These are phyloP conservation scores for Persicaria maculosa DNA, from an alignment of 148 eudicot species.

Conservation along the genomic window DNA sequence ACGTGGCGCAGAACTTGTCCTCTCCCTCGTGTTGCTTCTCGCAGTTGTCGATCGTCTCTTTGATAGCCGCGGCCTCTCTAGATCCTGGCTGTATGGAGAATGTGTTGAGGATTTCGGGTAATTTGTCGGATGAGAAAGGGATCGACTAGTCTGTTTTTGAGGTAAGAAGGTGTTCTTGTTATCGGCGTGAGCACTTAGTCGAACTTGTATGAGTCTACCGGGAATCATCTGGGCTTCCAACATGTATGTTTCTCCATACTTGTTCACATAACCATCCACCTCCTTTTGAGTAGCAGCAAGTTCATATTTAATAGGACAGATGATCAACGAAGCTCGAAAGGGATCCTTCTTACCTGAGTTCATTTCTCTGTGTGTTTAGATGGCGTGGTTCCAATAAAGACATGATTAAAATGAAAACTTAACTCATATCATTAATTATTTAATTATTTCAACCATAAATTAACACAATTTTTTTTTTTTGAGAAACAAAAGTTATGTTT, in stretches of 20 bases:
- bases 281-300: neutral
- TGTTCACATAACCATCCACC: neutral
- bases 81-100: slow-evolving; percentile 12
- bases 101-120: slow-evolving; percentile 13
- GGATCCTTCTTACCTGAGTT: too few relatives aligned
- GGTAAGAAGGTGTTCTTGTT: slow-evolving; percentile 20
- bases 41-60: slow-evolving; percentile 15
- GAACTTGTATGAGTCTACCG: neutral
- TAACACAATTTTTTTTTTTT: too few relatives aligned
- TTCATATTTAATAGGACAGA: fast-evolving
- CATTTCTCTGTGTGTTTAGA: too few relatives aligned
- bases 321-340: too few relatives aligned
- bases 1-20: slow-evolving; percentile 24
- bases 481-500: too few relatives aligned
- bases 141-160: slow-evolving; percentile 14
- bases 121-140: slow-evolving; percentile 23
- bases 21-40: slow-evolving; percentile 4
- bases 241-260: neutral
- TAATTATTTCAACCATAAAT: too few relatives aligned
- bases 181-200: neutral
- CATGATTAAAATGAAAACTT: too few relatives aligned
- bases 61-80: slow-evolving; percentile 7
- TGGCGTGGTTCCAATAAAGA: too few relatives aligned
- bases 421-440: too few relatives aligned
- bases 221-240: neutral